A percentile compares a stretch with the other conserved stretches of the same genome.
phyloP scores from a whole-genome alignment of 768 basidiomycete species.

The Boletus rubroflammeus region DNA sequence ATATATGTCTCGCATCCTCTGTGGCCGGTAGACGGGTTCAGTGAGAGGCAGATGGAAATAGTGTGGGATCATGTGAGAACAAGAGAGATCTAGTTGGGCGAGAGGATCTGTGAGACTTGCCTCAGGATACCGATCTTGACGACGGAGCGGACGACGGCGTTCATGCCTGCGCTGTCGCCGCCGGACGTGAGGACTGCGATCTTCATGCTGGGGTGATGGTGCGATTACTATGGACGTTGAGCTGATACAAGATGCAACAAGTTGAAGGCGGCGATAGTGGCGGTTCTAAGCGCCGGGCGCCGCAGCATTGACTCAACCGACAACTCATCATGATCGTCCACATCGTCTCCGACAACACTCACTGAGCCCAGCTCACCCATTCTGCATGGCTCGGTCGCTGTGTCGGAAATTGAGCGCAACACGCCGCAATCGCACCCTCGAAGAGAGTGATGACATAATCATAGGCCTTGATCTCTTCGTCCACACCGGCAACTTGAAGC shows the following conservation, averaged over 20 bases:
- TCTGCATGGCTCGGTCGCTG: neutral
- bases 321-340: neutral
- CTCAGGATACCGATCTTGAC: slow-evolving; percentile 91
- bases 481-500: neutral
- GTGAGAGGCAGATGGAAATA: neutral
- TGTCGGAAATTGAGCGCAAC: slow-evolving; percentile 1
- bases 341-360: neutral
- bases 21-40: neutral
- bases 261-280: neutral
- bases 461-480: neutral
- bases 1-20: slow-evolving; percentile 94
- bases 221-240: neutral
- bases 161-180: slow-evolving; percentile 98
- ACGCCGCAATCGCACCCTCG: neutral
- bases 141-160: slow-evolving; percentile 89
- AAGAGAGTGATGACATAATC: slow-evolving; percentile 15
- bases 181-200: slow-evolving; percentile 94
- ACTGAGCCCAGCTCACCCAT: neutral
- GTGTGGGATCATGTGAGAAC: neutral
- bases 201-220: slow-evolving; percentile 51
- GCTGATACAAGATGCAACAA: neutral
- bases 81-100: no score
- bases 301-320: neutral
- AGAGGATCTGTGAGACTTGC: slow-evolving; percentile 40
- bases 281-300: neutral